Evolutionary conservation across 805 yeast genomes (phyloP).

Genomic region (Candida xyloterini): DNA sequence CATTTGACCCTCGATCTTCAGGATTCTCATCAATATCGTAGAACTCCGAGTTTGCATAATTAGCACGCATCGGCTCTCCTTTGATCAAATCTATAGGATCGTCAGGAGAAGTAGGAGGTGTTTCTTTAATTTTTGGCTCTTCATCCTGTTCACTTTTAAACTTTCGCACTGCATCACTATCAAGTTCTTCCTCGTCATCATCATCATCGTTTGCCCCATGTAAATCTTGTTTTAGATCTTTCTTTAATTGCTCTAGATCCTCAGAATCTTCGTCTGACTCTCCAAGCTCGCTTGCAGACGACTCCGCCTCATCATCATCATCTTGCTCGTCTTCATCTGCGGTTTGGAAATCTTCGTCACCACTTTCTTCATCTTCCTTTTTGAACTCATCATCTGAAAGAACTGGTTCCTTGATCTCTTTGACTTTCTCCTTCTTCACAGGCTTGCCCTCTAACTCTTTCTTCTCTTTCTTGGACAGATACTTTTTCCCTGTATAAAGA

Average conservation of each 20-base stretch:
- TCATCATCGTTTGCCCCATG: conserved; percentile 32
- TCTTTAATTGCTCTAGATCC: conserved; percentile 23
- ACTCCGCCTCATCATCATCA: conserved; percentile 6
- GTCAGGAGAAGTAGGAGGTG: conserved; percentile 38
- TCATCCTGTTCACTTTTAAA: conserved; percentile 14
- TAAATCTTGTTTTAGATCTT: conserved; percentile 30
- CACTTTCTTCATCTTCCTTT: conserved; percentile 24
- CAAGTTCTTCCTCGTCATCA: conserved; percentile 11
- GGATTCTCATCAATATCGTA: conserved; percentile 55
- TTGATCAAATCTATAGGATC: conserved; percentile 22
- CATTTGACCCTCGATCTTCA: conserved; percentile 63
- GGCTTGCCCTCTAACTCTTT: conserved; percentile 26
- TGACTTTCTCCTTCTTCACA: conserved; percentile 11
- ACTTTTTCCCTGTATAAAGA: conserved; percentile 53
- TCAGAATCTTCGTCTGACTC: conserved; percentile 16
- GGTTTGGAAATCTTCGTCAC: conserved; percentile 30
- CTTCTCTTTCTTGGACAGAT: conserved; percentile 46
- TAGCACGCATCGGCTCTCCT: conserved; percentile 18
- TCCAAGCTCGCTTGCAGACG: conserved; percentile 12
- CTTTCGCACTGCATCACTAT: conserved; percentile 5
- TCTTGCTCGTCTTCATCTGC: conserved; percentile 27
- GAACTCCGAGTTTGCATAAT: conserved; percentile 38
- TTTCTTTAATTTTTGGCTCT: conserved; percentile 18
- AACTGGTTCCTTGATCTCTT: conserved; percentile 2
- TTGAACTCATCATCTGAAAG: conserved; percentile 14